These are phyloP conservation scores for Heracleum sosnowskyi DNA, from an alignment of 129 eudicot species.

Conservation along the genomic window DNA sequence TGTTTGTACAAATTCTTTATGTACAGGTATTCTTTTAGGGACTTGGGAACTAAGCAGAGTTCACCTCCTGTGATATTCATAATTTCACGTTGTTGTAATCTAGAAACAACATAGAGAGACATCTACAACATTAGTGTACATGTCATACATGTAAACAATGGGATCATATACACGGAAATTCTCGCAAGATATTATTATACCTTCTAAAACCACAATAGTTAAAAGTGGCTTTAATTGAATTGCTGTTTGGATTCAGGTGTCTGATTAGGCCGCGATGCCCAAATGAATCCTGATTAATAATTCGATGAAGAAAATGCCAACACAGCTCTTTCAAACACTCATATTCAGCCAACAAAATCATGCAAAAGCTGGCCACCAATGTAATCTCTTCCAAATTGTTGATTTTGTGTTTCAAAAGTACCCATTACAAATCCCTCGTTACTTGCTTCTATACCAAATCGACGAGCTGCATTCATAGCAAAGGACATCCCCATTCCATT, in stretches of 20 bases:
- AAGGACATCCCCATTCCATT: constrained; percentile 32
- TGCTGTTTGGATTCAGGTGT: constrained; percentile 4
- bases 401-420: constrained; percentile 31
- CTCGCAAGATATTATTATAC: not conserved
- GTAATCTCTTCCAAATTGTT: constrained; percentile 31
- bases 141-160: not conserved
- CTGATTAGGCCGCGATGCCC: not conserved
- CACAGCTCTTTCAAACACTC: not conserved
- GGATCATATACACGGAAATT: not conserved
- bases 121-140: not conserved
- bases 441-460: constrained; percentile 40
- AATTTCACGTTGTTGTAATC: constrained; percentile 16
- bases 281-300: not conserved
- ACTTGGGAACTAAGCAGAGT: constrained; percentile 2
- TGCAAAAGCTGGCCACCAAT: constrained; percentile 36
- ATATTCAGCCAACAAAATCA: constrained; percentile 50
- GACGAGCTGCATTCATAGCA: constrained; percentile 46
- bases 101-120: not conserved
- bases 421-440: constrained; percentile 28
- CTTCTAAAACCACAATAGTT: constrained; percentile 2
- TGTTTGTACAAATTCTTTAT: constrained; percentile 28
- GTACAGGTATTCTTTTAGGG: constrained; percentile 43
- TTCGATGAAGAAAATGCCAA: not conserved
- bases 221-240: not conserved
- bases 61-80: not conserved